These are phyloP conservation scores for Isochrysis galbana DNA, from an alignment of 78 protist species.

Conservation along the genomic window DNA sequence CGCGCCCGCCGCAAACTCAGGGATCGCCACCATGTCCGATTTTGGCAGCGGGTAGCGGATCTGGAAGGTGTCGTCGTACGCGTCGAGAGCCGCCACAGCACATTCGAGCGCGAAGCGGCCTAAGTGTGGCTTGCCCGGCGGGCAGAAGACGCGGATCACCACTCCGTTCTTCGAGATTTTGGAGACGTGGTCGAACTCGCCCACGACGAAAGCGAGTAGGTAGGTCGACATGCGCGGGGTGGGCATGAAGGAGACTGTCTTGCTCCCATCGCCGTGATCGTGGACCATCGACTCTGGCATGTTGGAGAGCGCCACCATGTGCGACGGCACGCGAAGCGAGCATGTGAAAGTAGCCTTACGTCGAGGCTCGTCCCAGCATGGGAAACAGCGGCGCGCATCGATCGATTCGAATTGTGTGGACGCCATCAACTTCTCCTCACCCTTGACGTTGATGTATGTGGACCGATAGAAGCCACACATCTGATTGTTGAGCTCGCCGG, in stretches of 20 bases:
- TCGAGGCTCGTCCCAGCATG: slow-evolving; percentile 56
- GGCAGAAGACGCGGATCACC: background rate
- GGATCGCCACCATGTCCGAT: slow-evolving; percentile 47
- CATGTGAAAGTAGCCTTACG: slow-evolving; percentile 48
- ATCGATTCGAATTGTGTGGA: slow-evolving; percentile 56
- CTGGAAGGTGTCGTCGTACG: slow-evolving; percentile 9
- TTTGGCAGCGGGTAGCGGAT: slow-evolving; percentile 33
- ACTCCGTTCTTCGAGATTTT: background rate
- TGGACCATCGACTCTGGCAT: slow-evolving; percentile 9
- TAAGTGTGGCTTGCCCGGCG: background rate
- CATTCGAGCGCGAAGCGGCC: background rate
- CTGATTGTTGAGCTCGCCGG: background rate
- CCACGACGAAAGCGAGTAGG: background rate
- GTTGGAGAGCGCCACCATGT: slow-evolving; percentile 43
- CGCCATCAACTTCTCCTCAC: background rate
- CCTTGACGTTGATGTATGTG: background rate
- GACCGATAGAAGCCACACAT: background rate
- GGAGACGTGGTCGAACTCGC: background rate
- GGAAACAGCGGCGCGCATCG: slow-evolving; percentile 57
- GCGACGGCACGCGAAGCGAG: background rate
- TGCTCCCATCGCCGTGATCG: background rate
- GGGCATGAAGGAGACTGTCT: background rate
- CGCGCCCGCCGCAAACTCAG: slow-evolving; percentile 51
- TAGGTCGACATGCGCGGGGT: slow-evolving; percentile 31
- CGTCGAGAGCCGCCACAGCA: background rate